phyloP scores from a whole-genome alignment of 345 rosid species.

The Stellera chamaejasme region DNA sequence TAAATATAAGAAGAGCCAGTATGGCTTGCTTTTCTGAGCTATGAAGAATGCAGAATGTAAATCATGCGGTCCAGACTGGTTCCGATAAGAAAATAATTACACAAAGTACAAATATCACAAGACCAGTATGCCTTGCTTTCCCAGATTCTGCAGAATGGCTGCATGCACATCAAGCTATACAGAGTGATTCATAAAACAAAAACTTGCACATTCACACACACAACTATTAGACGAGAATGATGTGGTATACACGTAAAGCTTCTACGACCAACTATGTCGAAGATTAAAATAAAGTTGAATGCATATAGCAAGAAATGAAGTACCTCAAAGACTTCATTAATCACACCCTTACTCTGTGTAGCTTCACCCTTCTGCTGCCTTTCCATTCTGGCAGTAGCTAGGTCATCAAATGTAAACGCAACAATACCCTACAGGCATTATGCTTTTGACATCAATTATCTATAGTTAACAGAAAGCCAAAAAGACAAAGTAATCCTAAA shows the following conservation, averaged over 20 bases:
- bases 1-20: too few species aligned
- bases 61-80: too few species aligned
- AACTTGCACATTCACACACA: neutral
- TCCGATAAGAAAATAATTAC: too few species aligned
- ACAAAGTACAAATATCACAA: neutral
- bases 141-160: too few species aligned
- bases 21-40: too few species aligned
- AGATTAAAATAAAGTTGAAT: too few species aligned
- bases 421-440: constrained; percentile 64
- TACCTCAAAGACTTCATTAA: constrained; percentile 94
- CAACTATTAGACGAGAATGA: neutral
- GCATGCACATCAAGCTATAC: too few species aligned
- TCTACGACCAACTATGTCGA: too few species aligned
- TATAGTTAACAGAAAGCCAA: too few species aligned
- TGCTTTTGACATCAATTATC: constrained; percentile 7
- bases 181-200: too few species aligned
- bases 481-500: constrained; percentile 1
- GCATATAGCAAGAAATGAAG: neutral
- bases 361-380: constrained; percentile 59
- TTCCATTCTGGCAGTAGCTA: constrained; percentile 72
- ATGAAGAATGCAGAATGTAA: too few species aligned
- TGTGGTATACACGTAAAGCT: neutral
- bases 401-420: constrained; percentile 91
- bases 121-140: too few species aligned
- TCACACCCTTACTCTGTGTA: constrained; percentile 84